Conservation (phyloP, 805 yeast genomes). For the Cyberlindnera maritima region DNA sequence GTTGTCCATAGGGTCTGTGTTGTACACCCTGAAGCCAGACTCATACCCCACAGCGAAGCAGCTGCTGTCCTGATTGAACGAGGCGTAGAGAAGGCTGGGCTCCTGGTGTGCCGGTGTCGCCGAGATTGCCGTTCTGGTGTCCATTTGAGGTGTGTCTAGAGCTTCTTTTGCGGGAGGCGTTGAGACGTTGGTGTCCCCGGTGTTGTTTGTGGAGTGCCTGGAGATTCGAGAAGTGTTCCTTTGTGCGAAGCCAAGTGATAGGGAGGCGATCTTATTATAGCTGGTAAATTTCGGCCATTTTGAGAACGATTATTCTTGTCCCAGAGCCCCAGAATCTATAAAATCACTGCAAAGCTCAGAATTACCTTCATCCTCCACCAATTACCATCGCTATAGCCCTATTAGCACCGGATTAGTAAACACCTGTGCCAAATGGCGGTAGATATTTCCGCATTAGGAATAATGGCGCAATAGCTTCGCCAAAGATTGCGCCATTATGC, state of each 20-base stretch:
- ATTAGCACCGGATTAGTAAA: background rate
- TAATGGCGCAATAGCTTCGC: background rate
- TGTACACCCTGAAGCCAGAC: conserved; percentile 79
- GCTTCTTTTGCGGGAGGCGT: too few relatives aligned
- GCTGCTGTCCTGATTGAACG: conserved; percentile 84
- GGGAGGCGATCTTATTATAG: too few relatives aligned
- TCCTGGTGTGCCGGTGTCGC: conserved; percentile 8
- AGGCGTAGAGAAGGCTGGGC: conserved; percentile 21
- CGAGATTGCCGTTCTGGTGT: conserved; percentile 23
- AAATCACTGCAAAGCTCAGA: background rate
- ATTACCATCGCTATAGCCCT: background rate
- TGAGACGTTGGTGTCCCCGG: too few relatives aligned
- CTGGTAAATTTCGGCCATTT: too few relatives aligned
- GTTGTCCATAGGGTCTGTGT: conserved; percentile 81
- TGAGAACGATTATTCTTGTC: too few relatives aligned
- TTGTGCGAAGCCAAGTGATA: background rate
- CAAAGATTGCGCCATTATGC: conserved; percentile 4
- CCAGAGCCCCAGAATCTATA: background rate
- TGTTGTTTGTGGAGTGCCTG: background rate
- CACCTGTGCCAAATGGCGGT: background rate
- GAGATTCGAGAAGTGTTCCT: background rate
- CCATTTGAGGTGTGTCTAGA: conserved; percentile 14
- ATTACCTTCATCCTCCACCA: background rate
- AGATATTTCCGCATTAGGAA: background rate
- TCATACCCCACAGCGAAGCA: conserved; percentile 86